These are phyloP conservation scores for Rhodamnia rubescens DNA, from an alignment of 345 rosid species.

Conservation along the genomic window DNA sequence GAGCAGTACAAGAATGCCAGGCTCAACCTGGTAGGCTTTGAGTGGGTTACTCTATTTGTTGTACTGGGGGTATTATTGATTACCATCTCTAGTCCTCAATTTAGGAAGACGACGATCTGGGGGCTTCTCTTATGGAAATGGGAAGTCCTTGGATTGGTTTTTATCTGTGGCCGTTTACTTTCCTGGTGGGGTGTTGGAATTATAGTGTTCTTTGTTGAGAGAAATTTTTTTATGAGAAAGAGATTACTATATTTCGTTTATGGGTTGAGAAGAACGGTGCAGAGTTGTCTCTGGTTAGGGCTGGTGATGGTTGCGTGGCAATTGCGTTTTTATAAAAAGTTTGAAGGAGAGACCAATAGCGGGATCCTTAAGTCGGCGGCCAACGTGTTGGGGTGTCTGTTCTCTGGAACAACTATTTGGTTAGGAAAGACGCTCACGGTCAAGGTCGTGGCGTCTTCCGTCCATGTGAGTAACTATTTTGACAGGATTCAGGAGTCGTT, in stretches of 20 bases:
- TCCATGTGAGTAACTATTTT: conserved; percentile 60
- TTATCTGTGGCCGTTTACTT: conserved; percentile 55
- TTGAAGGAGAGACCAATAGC: too few species aligned
- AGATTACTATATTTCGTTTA: conserved; percentile 63
- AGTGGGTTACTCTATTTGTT: conserved; percentile 39
- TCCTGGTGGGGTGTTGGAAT: conserved; percentile 52
- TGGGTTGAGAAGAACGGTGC: too few species aligned
- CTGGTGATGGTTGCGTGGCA: too few species aligned
- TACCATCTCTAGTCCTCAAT: conserved; percentile 19
- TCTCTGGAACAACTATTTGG: too few species aligned
- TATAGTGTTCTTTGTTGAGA: conserved; percentile 43
- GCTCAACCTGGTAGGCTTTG: conserved; percentile 21
- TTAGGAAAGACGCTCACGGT: too few species aligned
- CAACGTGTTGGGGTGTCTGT: too few species aligned
- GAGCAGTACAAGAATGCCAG: conserved; percentile 31
- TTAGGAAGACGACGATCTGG: conserved; percentile 18
- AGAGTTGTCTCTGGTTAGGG: too few species aligned
- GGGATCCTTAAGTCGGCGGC: too few species aligned
- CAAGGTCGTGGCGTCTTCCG: too few species aligned
- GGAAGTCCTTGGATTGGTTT: conserved; percentile 50
- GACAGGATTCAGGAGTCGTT: conserved; percentile 59
- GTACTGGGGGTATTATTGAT: conserved; percentile 27
- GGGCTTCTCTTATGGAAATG: conserved; percentile 55
- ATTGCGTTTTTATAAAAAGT: too few species aligned
- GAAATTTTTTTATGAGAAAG: conserved; percentile 52